Evolutionary conservation across 164 flowering plant species (phyloP), one percentile per base, ranked within the genome.

Genomic region (Cinnamomum chago): DNA sequence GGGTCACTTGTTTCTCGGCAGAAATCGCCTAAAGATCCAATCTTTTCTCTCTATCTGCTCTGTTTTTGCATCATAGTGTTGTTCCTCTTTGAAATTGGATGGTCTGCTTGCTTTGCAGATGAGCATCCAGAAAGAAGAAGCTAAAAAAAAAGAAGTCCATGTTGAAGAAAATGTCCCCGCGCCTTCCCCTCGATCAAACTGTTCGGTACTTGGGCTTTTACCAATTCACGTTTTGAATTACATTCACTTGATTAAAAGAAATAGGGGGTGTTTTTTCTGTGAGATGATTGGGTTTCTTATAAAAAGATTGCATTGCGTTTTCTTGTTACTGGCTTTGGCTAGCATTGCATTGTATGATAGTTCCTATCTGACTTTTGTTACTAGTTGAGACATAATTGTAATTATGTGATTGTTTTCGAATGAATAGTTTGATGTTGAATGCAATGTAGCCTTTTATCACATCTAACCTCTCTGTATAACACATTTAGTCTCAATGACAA

Each of bases 61-160:
- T 55, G 60, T 55, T 55, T 55, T 55, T 14, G 18, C n/a, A 55
- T 55, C 17, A 14, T 15, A 14, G 60, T 18, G 20, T 55, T 15
- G 17, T 55, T 55, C 20, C 20, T 55, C 20, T 55, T 55, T 55
- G 60, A 55, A 23, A 9, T 9, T 51, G 33, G 33, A 50, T n/a
- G 50, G 0, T 58, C 58, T 66, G 50, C 20, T 76, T 74, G 12
- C 6, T 50, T 58, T 70, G 14, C 86, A 95, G 99, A 72, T 90
- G 84, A 93, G 86, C 67, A 95, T 95, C 79, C 97, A 93, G 75
- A 95, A 93, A 76, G 99, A 93, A 78, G 99, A 95, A 76, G 97
- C 99, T 18, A 95, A 95, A 81, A 95, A 95, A 89, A 95, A 92
- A 85, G 98, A 93, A 78, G 90, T 95, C 20, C 94, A 85, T 22